phyloP scores from a whole-genome alignment of 331 rosid species.

The Rhamnella rubrinervis region DNA sequence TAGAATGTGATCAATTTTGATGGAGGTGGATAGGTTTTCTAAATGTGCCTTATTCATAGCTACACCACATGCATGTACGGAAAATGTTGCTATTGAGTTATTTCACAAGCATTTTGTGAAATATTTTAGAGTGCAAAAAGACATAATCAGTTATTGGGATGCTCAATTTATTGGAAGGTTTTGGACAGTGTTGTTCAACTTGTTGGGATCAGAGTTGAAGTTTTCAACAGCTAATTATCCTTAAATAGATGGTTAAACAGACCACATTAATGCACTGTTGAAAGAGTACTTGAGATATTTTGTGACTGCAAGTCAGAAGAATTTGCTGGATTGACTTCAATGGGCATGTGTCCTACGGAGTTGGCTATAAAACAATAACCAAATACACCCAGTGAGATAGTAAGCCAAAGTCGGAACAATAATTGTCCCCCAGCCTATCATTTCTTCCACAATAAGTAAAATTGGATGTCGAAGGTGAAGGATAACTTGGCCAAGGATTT shows the following conservation, averaged over 20 bases:
- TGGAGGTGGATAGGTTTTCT: not conserved
- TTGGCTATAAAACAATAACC: too few species aligned
- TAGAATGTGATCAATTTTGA: not conserved
- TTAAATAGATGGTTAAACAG: not conserved
- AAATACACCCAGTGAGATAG: too few species aligned
- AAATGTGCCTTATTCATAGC: not conserved
- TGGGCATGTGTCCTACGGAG: too few species aligned
- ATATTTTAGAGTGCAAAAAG: not conserved
- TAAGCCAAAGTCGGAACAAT: too few species aligned
- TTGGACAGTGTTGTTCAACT: not conserved
- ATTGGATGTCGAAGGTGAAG: too few species aligned
- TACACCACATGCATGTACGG: not conserved
- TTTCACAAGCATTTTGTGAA: slow-evolving; percentile 6
- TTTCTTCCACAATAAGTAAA: too few species aligned
- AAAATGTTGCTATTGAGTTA: not conserved
- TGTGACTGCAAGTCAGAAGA: not conserved
- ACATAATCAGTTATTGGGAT: not conserved
- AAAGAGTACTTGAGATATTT: too few species aligned
- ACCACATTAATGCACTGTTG: not conserved
- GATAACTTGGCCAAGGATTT: too few species aligned
- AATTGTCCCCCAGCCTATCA: too few species aligned
- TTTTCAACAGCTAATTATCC: slow-evolving; percentile 3
- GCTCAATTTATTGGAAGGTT: not conserved
- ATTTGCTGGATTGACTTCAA: not conserved
- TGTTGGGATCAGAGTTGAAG: not conserved